phyloP scores from a whole-genome alignment of 305 asterid genomes.

The Euphrasia arctica region DNA sequence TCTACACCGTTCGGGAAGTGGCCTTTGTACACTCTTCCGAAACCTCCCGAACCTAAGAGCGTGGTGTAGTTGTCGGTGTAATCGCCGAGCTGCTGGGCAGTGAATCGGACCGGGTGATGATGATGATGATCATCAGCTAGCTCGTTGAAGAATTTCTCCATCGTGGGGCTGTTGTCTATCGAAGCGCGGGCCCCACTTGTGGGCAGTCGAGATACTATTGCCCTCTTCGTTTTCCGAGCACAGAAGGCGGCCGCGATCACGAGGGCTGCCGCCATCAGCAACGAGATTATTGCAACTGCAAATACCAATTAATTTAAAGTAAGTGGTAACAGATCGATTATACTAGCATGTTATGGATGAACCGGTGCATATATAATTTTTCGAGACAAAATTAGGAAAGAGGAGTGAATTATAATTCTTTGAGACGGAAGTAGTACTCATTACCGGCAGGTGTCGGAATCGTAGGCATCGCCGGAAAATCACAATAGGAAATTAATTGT shows the following conservation, averaged over 20 bases:
- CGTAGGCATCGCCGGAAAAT: too few relatives aligned
- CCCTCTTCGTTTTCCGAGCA: not conserved
- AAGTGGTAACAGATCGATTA: too few relatives aligned
- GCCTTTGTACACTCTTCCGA: not conserved
- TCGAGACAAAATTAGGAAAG: too few relatives aligned
- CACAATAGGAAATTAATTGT: too few relatives aligned
- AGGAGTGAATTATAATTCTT: too few relatives aligned
- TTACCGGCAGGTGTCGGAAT: too few relatives aligned
- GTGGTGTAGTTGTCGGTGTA: constrained; percentile 19
- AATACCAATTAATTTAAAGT: too few relatives aligned
- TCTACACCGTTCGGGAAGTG: constrained; percentile 33
- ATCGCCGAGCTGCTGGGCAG: not conserved
- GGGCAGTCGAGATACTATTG: not conserved
- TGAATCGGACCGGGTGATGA: not conserved
- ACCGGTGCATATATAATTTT: too few relatives aligned
- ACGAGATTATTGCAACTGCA: not conserved
- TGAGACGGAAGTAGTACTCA: too few relatives aligned
- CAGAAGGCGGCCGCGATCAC: not conserved
- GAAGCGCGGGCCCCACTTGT: not conserved
- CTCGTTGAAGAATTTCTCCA: not conserved
- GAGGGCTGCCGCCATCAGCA: too few relatives aligned
- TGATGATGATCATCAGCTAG: too few relatives aligned
- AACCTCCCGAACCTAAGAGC: not conserved
- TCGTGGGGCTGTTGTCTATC: not conserved
- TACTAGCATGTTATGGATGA: too few relatives aligned